Base-by-base conservation (phyloP, 257 asterid genomes). In the Primulina eburnea region DNA sequence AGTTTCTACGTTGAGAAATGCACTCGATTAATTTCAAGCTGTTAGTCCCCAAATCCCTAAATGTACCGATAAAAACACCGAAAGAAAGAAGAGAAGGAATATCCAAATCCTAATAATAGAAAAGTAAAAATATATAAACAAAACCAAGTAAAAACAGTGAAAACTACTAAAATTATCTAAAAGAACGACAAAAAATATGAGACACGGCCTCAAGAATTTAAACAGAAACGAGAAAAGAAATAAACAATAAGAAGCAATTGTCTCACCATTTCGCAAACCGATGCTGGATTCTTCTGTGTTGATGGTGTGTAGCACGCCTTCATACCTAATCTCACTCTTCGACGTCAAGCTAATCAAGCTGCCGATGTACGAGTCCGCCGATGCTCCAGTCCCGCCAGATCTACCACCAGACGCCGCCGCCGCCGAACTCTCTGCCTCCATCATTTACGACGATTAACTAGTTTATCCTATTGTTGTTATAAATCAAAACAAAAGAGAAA, bases 211-310 rank as follows among this genome's bases (percentile, higher is more conserved):
- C 58, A 69, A 17, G 18, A 66, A 7, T 37, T 4, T 6, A 17
- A 73, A 26, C 8, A 18, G 0, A n/a, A 35, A 28, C 9, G 60
- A 8, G 16, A 21, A 33, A 50, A 50, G 37, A 18, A 7, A 20
- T 0, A 38, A 34, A 10, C 53, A 30, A 30, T 7, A 26, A 18
- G 7, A 33, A 11, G 0, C 28, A 55, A 47, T 47, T 60, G 21
- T 63, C 71, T 70, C 80, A 92, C 98, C 97, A 87, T 85, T 92
- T 58, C 95, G 90, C 55, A 92, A 82, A 50, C 97, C 98, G 83
- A 92, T 92, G 85, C 96, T 92, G 64, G 98, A 88, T 85, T 92
- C 98, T 10, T 90, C 97, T 55, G 98, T 87, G 81, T 90, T 92
- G 86, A 92, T 92, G 80, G 88, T 88, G 84, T 85, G 84, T 11